phyloP scores from a whole-genome alignment of 73 alveolate genomes.

The Paramecium octaurelia region DNA sequence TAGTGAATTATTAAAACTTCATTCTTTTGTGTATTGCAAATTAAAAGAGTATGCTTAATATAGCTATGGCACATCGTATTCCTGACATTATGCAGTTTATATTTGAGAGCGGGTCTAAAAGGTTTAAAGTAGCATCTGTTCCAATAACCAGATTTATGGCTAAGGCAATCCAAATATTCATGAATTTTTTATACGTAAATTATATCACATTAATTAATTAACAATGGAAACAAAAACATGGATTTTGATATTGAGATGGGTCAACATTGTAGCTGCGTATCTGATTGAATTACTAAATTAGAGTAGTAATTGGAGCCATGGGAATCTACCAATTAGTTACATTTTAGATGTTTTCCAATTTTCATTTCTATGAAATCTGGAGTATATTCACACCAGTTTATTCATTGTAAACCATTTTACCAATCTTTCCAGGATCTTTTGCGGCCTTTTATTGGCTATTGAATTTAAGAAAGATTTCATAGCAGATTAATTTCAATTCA shows the following conservation, averaged over 20 bases:
- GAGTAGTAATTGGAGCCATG: conserved; percentile 36
- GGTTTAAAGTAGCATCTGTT: not conserved
- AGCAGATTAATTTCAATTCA: not conserved
- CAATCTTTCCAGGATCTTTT: not conserved
- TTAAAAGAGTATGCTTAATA: not conserved
- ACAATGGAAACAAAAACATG: conserved; percentile 45
- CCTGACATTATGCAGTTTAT: not conserved
- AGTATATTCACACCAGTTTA: conserved; percentile 13
- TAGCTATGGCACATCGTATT: not conserved
- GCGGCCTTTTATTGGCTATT: not conserved
- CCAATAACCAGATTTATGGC: not conserved
- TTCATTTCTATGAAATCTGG: not conserved
- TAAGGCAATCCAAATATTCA: not conserved
- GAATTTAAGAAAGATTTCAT: conserved; percentile 28
- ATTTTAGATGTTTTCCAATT: not conserved
- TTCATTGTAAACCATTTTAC: not conserved
- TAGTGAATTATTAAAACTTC: not conserved
- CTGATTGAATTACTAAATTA: not conserved
- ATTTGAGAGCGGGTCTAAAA: not conserved
- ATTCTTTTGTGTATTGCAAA: not conserved
- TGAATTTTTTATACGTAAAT: not conserved
- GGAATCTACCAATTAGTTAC: conserved; percentile 43
- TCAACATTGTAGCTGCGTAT: conserved; percentile 48
- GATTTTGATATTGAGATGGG: conserved; percentile 26
- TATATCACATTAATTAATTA: not conserved